Percentiles rank a stretch among this genome's conserved stretches.
Conservation (phyloP, 164 flowering plant species). For the Pachysandra terminalis region DNA sequence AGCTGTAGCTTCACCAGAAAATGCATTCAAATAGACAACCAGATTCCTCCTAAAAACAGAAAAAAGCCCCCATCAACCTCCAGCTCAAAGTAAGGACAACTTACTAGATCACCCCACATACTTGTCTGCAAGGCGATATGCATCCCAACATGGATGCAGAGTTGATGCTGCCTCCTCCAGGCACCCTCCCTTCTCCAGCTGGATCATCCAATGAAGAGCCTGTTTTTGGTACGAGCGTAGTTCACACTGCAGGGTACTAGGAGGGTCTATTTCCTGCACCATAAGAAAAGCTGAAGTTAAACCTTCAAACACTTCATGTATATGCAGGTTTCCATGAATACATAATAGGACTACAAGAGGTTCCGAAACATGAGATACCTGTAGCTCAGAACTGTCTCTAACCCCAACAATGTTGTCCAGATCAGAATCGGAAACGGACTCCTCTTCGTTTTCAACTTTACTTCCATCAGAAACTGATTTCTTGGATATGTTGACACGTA, state of each 20-base stretch:
- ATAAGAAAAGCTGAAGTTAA: not conserved
- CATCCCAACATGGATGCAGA: slow-evolving; percentile 98
- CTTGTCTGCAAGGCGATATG: slow-evolving; percentile 80
- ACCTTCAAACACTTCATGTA: not conserved
- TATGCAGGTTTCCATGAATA: slow-evolving; percentile 1
- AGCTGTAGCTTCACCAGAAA: slow-evolving; percentile 88
- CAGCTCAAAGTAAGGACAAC: not conserved
- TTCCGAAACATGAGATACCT: slow-evolving; percentile 43
- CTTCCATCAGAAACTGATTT: slow-evolving; percentile 34
- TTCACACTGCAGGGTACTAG: slow-evolving; percentile 70
- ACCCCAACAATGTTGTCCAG: slow-evolving; percentile 84
- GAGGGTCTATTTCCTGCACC: slow-evolving; percentile 88
- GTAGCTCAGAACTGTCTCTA: slow-evolving; percentile 59
- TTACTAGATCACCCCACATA: slow-evolving; percentile 21
- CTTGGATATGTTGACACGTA: slow-evolving; percentile 35
- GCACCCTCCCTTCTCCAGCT: slow-evolving; percentile 67
- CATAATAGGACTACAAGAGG: not conserved
- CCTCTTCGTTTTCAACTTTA: slow-evolving; percentile 49
- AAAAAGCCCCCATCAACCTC: slow-evolving; percentile 2
- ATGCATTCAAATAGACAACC: slow-evolving; percentile 78
- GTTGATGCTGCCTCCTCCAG: slow-evolving; percentile 70
- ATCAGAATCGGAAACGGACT: slow-evolving; percentile 69
- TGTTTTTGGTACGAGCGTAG: slow-evolving; percentile 94
- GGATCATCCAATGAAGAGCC: slow-evolving; percentile 92
- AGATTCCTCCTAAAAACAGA: slow-evolving; percentile 59